These are phyloP conservation scores for Boletus hoseneyae DNA, from an alignment of 1,284 basidiomycete genomes.

Conservation along the genomic window DNA sequence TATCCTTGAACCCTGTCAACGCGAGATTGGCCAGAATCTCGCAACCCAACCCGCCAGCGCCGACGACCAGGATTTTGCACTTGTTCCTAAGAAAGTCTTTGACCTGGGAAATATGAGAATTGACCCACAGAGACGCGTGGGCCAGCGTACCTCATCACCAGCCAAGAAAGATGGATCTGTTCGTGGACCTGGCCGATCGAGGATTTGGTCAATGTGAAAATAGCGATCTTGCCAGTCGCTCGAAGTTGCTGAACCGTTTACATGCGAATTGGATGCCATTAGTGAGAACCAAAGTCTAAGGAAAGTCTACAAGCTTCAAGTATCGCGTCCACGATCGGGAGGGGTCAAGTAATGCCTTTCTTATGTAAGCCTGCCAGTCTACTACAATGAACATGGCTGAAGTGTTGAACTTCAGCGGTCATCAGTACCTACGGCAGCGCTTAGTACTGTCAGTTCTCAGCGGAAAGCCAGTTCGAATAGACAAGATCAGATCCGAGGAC, in stretches of 20 bases:
- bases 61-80: conserved; percentile 95
- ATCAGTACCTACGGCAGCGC: conserved; percentile 82
- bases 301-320: conserved; percentile 16
- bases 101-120: conserved; percentile 49
- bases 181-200: conserved; percentile 77
- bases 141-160: conserved; percentile 59
- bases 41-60: conserved; percentile 92
- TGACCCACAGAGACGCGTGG: conserved; percentile 5
- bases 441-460: conserved; percentile 87
- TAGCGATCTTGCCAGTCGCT: conserved; percentile 73
- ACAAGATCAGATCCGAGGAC: conserved; percentile 88
- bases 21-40: conserved; percentile 94
- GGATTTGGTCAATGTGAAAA: conserved; percentile 76
- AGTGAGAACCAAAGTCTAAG: conserved; percentile 13
- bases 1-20: conserved; percentile 93
- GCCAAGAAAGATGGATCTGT: conserved; percentile 74
- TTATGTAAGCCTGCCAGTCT: conserved; percentile 28
- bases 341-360: not conserved
- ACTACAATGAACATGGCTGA: conserved; percentile 38
- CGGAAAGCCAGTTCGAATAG: conserved; percentile 83
- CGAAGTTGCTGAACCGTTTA: conserved; percentile 31
- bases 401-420: conserved; percentile 67
- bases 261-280: conserved; percentile 33
- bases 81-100: conserved; percentile 83
- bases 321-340: conserved; percentile 6